Percentiles rank a stretch among this genome's conserved stretches.
phyloP scores from a whole-genome alignment of 331 rosid genomes.

The Pyracantha coccinea region DNA sequence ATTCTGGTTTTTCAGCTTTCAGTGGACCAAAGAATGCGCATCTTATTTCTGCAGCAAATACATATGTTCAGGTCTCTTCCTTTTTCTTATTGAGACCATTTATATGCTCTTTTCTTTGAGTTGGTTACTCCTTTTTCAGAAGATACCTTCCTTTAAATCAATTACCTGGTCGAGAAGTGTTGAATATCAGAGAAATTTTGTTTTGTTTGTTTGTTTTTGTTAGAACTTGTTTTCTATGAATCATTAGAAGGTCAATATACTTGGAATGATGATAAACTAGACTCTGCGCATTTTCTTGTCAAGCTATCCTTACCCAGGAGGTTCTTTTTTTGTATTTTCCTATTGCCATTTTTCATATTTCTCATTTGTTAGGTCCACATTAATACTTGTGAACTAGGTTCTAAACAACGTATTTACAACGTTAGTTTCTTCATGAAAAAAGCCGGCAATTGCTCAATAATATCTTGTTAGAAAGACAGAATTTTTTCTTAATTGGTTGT shows the following conservation, averaged over 20 bases:
- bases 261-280: not conserved
- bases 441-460: not conserved
- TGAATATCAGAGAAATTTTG: not conserved
- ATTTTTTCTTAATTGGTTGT: not conserved
- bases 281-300: not conserved
- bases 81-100: not conserved
- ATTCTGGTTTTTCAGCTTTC: constrained; percentile 56
- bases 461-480: not conserved
- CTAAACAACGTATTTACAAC: not conserved
- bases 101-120: not conserved
- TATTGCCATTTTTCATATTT: not conserved
- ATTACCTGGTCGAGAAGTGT: not conserved
- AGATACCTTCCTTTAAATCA: not conserved
- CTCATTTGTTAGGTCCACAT: not conserved
- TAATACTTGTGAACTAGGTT: not conserved
- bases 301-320: not conserved
- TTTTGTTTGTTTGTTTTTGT: not conserved
- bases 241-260: not conserved
- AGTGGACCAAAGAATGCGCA: constrained; percentile 58
- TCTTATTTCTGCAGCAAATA: constrained; percentile 71
- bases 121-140: not conserved
- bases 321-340: not conserved
- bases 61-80: constrained; percentile 68
- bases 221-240: not conserved
- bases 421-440: not conserved